Evolutionary conservation across 331 rosid species (phyloP), one percentile per base, ranked within the genome.

Genomic region (Ulmus americana): DNA sequence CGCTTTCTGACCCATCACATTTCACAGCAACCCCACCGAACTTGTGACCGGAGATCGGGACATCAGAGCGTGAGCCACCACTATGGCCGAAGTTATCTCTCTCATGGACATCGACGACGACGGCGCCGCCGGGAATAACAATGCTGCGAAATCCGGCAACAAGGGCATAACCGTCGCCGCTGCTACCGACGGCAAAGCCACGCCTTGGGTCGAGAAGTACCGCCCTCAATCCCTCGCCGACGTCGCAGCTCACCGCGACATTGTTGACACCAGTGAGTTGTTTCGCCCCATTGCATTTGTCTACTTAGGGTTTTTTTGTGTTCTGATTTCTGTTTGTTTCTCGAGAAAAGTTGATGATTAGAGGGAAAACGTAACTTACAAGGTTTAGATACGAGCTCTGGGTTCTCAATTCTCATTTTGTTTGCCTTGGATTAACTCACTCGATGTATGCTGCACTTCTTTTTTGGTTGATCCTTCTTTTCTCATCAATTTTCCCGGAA

Each of bases 201-300:
- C 75, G 39, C 86, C 82, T 20, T 81, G 86, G 86, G 90, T 84
- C 45, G 86, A 84, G 79, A 84, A 84, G 69, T 84, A 78, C 73
- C 90, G 90, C 9, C 90, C 90, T 9, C 83, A 84, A 62, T 81
- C 86, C 68, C 84, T 84, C 44, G 86, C 76, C 15, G 84, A 84
- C 46, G 86, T 84, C 51, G 84, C 86, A 20, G 86, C 90, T 28
- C 90, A 84, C 64, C 86, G 90, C 47, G 90, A 84, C 77, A 84
- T 81, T 45, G 79, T 84, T 16, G 84, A 84, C 60, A 84, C 90
- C 77, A 84, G 90, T 84, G 70, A 69, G 76, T 44, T 39, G 16
- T n/a, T 66, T 66, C 66, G 14, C 46, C 45, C 74, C 68, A 3
- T 14, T 61, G 35, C 35, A 28, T 28, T 28, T 28, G 16, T 35